A percentile compares a stretch with the other conserved stretches of the same genome.
Evolutionary conservation across 148 eudicot genomes (phyloP).

Genomic region (Talinum fruticosum): DNA sequence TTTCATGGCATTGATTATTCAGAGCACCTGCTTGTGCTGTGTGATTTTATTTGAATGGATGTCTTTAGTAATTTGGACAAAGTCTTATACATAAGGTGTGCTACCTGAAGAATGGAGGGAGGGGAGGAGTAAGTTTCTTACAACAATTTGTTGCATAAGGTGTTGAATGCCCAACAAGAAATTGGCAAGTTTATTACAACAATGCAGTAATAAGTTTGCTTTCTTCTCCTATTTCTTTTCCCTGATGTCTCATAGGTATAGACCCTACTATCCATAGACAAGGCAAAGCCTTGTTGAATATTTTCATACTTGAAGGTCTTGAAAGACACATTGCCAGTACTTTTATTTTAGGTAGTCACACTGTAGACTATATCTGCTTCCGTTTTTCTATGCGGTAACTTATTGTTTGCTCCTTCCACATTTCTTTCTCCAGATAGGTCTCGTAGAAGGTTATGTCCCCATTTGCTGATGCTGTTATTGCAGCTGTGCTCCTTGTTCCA

Average conservation of each 20-base stretch:
- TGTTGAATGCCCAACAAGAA: neutral
- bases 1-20: no score
- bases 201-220: neutral
- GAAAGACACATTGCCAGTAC: neutral
- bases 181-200: neutral
- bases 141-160: neutral
- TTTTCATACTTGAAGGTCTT: conserved; percentile 1
- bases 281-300: neutral
- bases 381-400: conserved; percentile 35
- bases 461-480: conserved; percentile 35
- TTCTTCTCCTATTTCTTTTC: neutral
- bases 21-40: no score
- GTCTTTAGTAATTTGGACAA: neutral
- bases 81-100: neutral
- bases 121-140: neutral
- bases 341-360: neutral
- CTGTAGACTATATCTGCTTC: conserved; percentile 4
- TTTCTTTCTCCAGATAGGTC: conserved; percentile 46
- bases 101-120: neutral
- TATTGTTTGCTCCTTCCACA: conserved; percentile 53
- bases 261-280: neutral
- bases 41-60: no score
- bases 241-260: neutral
- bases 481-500: conserved; percentile 70
- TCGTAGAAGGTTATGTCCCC: conserved; percentile 59